Conservation (phyloP, 805 yeast species). For the Lipomyces spencermartinsiae region DNA sequence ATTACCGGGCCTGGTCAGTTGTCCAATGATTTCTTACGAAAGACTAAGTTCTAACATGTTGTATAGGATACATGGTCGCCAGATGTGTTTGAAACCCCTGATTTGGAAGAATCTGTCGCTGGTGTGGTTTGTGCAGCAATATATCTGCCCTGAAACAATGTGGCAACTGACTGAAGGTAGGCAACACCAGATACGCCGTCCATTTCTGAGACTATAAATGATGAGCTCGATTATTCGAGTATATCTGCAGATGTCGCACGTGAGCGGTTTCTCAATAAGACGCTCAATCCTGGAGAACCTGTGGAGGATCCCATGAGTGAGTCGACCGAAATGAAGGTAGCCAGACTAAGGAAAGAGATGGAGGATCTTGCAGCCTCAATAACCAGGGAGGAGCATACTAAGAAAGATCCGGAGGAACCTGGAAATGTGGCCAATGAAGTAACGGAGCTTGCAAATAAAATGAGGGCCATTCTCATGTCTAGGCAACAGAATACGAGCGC, state of each 20-base stretch:
- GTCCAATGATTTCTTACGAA: not conserved
- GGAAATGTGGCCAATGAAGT: constrained; percentile 5
- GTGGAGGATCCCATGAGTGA: constrained; percentile 15
- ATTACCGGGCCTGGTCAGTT: constrained; percentile 31
- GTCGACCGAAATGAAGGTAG: constrained; percentile 23
- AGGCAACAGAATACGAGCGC: not conserved
- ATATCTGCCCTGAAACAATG: not conserved
- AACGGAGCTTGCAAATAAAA: not conserved
- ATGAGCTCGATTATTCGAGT: constrained; percentile 29
- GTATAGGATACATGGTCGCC: constrained; percentile 37
- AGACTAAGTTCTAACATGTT: not conserved
- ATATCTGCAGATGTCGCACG: constrained; percentile 35
- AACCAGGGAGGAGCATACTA: not conserved
- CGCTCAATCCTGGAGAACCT: not conserved
- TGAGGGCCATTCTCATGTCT: not conserved
- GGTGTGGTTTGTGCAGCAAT: not conserved
- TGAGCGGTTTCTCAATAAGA: constrained; percentile 26
- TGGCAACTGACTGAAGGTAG: not conserved
- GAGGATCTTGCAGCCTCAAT: constrained; percentile 21
- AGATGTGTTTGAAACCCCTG: constrained; percentile 35
- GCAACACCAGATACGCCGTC: not conserved
- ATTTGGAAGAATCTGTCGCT: constrained; percentile 14
- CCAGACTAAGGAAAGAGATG: constrained; percentile 24
- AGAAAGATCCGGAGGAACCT: not conserved
- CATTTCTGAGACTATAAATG: constrained; percentile 13